Conservation (phyloP, 129 eudicot species). For the Solidago caesia region DNA sequence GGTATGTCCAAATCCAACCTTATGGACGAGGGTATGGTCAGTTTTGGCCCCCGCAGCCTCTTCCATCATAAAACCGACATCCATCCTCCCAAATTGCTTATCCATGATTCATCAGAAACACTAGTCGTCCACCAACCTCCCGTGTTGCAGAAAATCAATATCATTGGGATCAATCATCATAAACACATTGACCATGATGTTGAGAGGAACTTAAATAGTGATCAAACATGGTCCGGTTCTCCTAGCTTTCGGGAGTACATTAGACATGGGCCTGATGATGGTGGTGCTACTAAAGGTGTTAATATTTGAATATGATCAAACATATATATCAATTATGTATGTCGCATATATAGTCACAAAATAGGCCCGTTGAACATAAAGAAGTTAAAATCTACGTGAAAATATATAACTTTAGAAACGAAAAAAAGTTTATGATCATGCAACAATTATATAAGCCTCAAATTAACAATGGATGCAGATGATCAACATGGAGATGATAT, state of each 20-base stretch:
- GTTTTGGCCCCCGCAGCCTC: conserved; percentile 20
- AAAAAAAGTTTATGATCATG: neutral
- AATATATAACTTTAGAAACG: too few species aligned
- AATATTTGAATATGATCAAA: neutral
- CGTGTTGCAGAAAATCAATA: conserved; percentile 29
- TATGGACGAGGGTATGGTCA: conserved; percentile 27
- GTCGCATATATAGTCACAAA: too few species aligned
- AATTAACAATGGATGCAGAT: conserved; percentile 20
- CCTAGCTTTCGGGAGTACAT: conserved; percentile 40
- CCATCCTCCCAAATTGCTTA: conserved; percentile 8
- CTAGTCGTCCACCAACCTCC: conserved; percentile 23
- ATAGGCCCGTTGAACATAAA: too few species aligned
- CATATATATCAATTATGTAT: too few species aligned
- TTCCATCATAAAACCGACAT: conserved; percentile 12
- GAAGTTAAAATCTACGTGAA: too few species aligned
- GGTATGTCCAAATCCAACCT: conserved; percentile 33
- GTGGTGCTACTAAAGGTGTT: conserved; percentile 10
- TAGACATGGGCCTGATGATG: neutral
- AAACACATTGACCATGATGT: neutral
- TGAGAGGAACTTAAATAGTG: conserved; percentile 8
- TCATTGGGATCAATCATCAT: neutral
- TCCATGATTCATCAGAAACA: neutral
- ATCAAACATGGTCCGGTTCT: conserved; percentile 25
- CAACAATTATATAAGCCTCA: neutral
- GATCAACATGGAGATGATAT: conserved; percentile 8